phyloP scores from a whole-genome alignment of 352 stramenopile genomes.

The Globisporangium nagaii region DNA sequence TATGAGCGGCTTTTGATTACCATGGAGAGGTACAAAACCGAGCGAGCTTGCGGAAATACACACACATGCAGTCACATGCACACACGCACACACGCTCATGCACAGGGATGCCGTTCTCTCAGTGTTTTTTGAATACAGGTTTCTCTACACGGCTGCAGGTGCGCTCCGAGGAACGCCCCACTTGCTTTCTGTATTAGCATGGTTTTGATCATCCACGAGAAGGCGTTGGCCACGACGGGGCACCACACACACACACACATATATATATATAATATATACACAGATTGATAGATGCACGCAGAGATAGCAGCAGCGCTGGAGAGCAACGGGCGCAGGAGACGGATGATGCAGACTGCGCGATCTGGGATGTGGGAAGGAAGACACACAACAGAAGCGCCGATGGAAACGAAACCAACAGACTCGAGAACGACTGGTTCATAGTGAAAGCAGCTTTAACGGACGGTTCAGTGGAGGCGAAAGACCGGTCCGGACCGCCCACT shows the following conservation, averaged over 20 bases:
- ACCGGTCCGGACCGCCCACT: neutral
- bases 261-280: neutral
- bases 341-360: too few species aligned
- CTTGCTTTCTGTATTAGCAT: conserved; percentile 75
- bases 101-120: conserved; percentile 47
- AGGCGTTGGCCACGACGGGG: too few species aligned
- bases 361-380: too few species aligned
- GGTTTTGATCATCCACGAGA: conserved; percentile 59
- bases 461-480: neutral
- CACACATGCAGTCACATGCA: neutral
- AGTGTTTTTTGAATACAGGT: conserved; percentile 74
- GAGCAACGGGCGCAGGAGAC: neutral
- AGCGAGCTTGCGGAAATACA: conserved; percentile 58
- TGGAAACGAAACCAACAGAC: neutral
- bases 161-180: conserved; percentile 12
- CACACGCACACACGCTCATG: neutral
- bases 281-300: neutral
- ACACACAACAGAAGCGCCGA: too few species aligned
- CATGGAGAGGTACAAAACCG: conserved; percentile 36
- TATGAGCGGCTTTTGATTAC: conserved; percentile 42
- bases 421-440: conserved; percentile 1
- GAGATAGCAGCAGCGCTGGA: neutral
- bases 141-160: conserved; percentile 37
- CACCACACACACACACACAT: neutral
- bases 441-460: neutral